Evolutionary conservation across 108 stramenopile genomes (phyloP).

Genomic region (Bacterosira constricta): DNA sequence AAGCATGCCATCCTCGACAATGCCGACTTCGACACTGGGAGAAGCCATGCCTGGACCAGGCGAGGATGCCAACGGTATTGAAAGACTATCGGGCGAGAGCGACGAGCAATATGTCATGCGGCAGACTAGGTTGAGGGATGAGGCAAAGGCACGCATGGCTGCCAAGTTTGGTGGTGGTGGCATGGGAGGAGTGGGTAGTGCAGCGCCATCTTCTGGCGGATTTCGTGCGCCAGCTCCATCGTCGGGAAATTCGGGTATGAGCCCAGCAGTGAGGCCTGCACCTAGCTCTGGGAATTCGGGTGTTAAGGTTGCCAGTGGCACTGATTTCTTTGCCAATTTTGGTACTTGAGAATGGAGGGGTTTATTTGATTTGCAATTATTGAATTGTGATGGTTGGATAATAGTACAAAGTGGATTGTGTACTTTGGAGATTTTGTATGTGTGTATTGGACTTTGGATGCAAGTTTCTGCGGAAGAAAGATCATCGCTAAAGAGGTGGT

Average conservation of each 20-base stretch:
- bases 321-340: slow-evolving; percentile 89
- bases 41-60: slow-evolving; percentile 75
- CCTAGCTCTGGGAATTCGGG: slow-evolving; percentile 41
- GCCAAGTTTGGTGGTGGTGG: slow-evolving; percentile 86
- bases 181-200: slow-evolving; percentile 39
- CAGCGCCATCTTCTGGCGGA: slow-evolving; percentile 37
- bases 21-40: slow-evolving; percentile 12
- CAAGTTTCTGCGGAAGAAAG: neutral
- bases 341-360: slow-evolving; percentile 53
- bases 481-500: too few species aligned
- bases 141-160: slow-evolving; percentile 84
- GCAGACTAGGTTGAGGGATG: slow-evolving; percentile 83
- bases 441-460: too few species aligned
- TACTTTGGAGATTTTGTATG: neutral
- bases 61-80: slow-evolving; percentile 87
- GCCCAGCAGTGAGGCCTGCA: slow-evolving; percentile 10
- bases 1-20: neutral
- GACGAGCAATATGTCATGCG: slow-evolving; percentile 91
- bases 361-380: neutral
- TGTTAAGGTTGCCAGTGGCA: slow-evolving; percentile 48
- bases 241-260: slow-evolving; percentile 31
- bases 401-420: neutral
- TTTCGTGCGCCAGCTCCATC: slow-evolving; percentile 37
- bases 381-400: neutral
- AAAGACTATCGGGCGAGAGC: slow-evolving; percentile 86